Evolutionary conservation across 2,329 filamentous ascomycete species (phyloP).

Genomic region (Talaromyces sp.): DNA sequence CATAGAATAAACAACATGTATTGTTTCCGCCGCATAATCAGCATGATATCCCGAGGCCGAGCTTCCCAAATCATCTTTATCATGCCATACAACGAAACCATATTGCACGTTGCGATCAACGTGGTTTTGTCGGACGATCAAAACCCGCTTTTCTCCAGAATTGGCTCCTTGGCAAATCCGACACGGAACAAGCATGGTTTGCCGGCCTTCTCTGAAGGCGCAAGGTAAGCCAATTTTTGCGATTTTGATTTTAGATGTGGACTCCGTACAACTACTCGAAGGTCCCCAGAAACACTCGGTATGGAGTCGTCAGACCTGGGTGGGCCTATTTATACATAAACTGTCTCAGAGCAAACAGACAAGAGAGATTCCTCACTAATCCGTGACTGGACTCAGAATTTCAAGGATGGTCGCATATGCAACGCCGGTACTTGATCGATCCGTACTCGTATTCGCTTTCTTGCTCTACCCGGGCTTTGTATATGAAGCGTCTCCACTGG

Average conservation of each 20-base stretch:
- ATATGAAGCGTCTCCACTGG: background rate
- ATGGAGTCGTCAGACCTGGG: background rate
- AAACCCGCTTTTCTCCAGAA: background rate
- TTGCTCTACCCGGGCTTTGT: background rate
- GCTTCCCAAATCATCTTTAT: background rate
- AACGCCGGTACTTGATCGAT: background rate
- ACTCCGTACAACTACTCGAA: background rate
- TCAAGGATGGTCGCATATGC: constrained; percentile 7
- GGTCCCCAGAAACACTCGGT: background rate
- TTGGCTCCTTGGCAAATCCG: background rate
- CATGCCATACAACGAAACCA: background rate
- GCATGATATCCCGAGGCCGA: background rate
- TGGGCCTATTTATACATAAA: background rate
- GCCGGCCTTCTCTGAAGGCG: background rate
- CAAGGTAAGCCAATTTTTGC: background rate
- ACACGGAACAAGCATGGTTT: background rate
- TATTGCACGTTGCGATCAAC: background rate
- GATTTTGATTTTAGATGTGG: background rate
- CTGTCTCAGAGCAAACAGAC: background rate
- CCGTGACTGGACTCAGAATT: background rate
- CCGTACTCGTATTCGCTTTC: background rate
- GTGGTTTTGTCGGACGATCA: background rate
- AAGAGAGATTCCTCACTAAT: background rate
- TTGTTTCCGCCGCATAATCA: background rate
- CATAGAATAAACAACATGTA: background rate